A percentile compares a stretch with the other conserved stretches of the same genome.
Evolutionary conservation across 2,329 filamentous ascomycete species (phyloP).

Genomic region (Gyromitra esculenta): DNA sequence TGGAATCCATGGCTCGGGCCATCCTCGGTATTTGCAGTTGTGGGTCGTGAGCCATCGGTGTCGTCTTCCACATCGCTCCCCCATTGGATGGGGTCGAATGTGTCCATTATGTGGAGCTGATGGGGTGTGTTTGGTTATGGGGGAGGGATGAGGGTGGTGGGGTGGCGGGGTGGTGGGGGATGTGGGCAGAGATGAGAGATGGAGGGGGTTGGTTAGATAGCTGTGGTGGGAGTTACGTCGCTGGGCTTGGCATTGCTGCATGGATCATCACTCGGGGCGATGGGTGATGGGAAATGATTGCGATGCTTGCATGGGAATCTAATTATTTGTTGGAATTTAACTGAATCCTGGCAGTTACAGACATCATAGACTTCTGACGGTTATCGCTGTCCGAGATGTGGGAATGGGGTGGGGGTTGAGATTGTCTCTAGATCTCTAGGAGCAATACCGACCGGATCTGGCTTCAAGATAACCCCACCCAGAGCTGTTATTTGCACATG

Average conservation of each 20-base stretch:
- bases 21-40: conserved; percentile 61
- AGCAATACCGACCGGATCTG: too few species aligned
- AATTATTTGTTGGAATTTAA: too few species aligned
- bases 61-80: conserved; percentile 69
- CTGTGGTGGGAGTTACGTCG: conserved; percentile 4
- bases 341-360: too few species aligned
- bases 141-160: neutral
- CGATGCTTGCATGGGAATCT: too few species aligned
- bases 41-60: conserved; percentile 61
- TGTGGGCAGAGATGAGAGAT: neutral
- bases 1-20: conserved; percentile 53
- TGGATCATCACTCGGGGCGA: neutral
- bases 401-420: too few species aligned
- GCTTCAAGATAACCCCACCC: too few species aligned
- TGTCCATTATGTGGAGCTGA: conserved; percentile 64
- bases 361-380: too few species aligned
- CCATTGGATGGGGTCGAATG: conserved; percentile 86
- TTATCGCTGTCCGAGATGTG: too few species aligned
- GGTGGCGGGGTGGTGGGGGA: conserved; percentile 43
- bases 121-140: conserved; percentile 59
- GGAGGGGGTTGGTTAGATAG: neutral
- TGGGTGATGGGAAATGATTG: neutral
- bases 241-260: neutral
- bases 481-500: too few species aligned
- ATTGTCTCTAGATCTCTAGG: too few species aligned